Conservation (phyloP, 352 stramenopile species). For the Pythium aristosporum region DNA sequence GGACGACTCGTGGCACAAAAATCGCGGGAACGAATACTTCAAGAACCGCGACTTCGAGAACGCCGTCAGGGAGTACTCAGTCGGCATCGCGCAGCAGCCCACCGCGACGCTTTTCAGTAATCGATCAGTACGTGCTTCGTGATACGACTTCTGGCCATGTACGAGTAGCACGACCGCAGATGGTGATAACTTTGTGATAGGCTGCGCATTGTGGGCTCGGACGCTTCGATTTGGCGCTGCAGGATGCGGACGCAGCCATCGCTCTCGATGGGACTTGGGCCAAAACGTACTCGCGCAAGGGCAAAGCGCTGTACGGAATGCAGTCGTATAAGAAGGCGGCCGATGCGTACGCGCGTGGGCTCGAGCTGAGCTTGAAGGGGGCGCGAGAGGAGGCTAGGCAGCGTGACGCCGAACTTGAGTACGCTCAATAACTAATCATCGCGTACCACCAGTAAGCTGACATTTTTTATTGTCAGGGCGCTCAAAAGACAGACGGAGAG, state of each 20-base stretch:
- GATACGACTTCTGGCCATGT: neutral
- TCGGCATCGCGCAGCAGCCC: conserved; percentile 47
- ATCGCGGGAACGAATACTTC: conserved; percentile 65
- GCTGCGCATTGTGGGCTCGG: conserved; percentile 68
- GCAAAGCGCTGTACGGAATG: conserved; percentile 76
- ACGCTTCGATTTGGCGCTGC: conserved; percentile 44
- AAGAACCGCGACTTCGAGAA: conserved; percentile 51
- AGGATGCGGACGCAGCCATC: conserved; percentile 63
- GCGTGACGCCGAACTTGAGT: conserved; percentile 75
- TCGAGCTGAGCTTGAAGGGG: conserved; percentile 73
- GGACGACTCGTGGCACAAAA: conserved; percentile 71
- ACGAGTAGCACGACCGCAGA: neutral
- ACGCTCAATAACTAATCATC: conserved; percentile 3
- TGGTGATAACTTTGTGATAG: conserved; percentile 12
- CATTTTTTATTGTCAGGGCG: conserved; percentile 34
- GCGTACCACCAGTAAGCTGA: neutral
- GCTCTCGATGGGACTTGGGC: conserved; percentile 59
- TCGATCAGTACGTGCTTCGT: conserved; percentile 38
- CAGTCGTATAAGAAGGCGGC: conserved; percentile 61
- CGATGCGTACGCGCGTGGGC: conserved; percentile 68
- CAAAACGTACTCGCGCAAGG: conserved; percentile 63
- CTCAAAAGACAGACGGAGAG: conserved; percentile 66
- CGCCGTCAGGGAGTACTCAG: conserved; percentile 61
- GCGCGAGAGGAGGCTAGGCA: conserved; percentile 63
- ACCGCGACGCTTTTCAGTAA: conserved; percentile 80